phyloP scores from a whole-genome alignment of 176 grass and related monocot species.

The Hsuehochloa calcarea region DNA sequence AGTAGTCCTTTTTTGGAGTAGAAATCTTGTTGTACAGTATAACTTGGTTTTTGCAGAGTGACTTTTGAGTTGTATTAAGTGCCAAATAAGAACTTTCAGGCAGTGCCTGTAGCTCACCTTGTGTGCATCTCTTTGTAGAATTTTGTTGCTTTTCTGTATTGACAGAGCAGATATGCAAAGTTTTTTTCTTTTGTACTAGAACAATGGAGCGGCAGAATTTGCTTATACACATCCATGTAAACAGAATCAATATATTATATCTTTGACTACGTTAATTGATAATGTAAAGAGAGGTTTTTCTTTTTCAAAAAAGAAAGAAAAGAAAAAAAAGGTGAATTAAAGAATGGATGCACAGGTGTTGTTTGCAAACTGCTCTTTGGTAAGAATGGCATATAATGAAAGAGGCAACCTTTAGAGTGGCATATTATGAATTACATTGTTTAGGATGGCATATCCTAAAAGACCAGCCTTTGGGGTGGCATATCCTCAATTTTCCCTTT shows the following conservation, averaged over 20 bases:
- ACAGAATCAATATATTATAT: neutral
- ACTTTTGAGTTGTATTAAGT: slow-evolving; percentile 21
- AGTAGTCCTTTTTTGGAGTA: slow-evolving; percentile 7
- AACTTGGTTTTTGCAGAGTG: slow-evolving; percentile 2
- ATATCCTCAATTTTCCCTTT: too few relatives aligned
- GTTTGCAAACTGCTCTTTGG: slow-evolving; percentile 1
- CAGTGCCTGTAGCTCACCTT: slow-evolving; percentile 13
- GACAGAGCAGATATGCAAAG: neutral
- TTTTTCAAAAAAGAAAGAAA: neutral
- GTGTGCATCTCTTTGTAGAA: neutral
- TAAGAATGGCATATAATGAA: too few relatives aligned
- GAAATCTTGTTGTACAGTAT: slow-evolving; percentile 34
- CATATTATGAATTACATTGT: too few relatives aligned
- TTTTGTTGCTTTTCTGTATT: slow-evolving; percentile 12
- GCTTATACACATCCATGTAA: neutral
- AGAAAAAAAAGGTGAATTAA: neutral
- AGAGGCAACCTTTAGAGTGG: too few relatives aligned
- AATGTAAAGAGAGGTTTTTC: neutral
- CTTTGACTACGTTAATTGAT: neutral
- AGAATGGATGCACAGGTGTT: neutral
- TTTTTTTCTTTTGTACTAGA: neutral
- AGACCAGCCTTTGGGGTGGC: too few relatives aligned
- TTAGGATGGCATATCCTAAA: too few relatives aligned
- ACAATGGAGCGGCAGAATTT: neutral
- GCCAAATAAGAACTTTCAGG: slow-evolving; percentile 26